Evolutionary conservation across 1,284 basidiomycete genomes (phyloP).

Genomic region (Cerrena zonata): DNA sequence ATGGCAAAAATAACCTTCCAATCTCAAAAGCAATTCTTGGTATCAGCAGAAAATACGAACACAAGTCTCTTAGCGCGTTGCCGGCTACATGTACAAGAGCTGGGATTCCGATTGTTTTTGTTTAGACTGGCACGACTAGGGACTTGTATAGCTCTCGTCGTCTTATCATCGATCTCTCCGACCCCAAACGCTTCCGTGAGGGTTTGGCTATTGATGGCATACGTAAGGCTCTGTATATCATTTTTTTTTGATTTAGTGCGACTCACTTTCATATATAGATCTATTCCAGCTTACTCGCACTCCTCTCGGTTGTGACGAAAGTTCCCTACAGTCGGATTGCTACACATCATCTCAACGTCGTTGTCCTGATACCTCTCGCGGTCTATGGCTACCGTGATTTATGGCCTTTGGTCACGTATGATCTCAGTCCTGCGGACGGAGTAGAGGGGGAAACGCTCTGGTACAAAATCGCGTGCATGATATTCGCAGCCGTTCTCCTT

Average conservation of each 20-base stretch:
- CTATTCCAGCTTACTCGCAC: not conserved
- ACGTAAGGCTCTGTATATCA: not conserved
- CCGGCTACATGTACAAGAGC: not conserved
- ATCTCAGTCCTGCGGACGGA: conserved; percentile 33
- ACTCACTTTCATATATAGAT: not conserved
- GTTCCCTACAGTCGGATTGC: not conserved
- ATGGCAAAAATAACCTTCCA: not conserved
- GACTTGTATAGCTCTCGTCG: not conserved
- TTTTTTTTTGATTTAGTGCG: too few relatives aligned
- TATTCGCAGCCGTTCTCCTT: conserved; percentile 33
- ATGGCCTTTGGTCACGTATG: conserved; percentile 51
- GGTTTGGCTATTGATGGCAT: not conserved
- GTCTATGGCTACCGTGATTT: conserved; percentile 56
- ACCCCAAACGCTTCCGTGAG: not conserved
- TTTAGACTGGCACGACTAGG: not conserved
- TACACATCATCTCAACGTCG: conserved; percentile 14
- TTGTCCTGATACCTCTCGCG: conserved; percentile 12
- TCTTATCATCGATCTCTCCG: too few relatives aligned
- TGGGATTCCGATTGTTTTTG: not conserved
- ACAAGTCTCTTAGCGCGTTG: not conserved
- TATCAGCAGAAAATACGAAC: not conserved
- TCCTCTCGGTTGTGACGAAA: not conserved
- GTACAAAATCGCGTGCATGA: conserved; percentile 31
- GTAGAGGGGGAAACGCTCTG: conserved; percentile 25
- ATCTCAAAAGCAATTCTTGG: not conserved